A percentile compares a stretch with the other conserved stretches of the same genome.
Evolutionary conservation across 176 grass and related monocot species (phyloP).

Genomic region (Oryza glaberrima): DNA sequence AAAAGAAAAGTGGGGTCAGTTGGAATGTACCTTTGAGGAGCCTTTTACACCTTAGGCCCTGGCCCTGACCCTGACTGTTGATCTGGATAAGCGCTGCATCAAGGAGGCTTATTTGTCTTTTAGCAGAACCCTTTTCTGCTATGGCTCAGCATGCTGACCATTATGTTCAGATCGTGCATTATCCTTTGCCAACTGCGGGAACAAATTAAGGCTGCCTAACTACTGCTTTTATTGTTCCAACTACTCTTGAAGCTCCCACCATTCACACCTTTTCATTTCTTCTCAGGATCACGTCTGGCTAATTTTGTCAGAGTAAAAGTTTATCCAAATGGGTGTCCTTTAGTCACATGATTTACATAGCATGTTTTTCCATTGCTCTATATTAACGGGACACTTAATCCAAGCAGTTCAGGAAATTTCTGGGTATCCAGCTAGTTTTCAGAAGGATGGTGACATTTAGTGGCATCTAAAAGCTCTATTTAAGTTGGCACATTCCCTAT

Average conservation of each 20-base stretch:
- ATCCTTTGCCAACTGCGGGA: constrained; percentile 28
- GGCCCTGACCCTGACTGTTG: neutral
- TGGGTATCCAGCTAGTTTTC: neutral
- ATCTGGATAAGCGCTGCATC: constrained; percentile 20
- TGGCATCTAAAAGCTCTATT: neutral
- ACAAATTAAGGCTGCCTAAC: constrained; percentile 44
- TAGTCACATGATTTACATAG: constrained; percentile 23
- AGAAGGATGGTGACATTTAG: neutral
- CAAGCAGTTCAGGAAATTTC: neutral
- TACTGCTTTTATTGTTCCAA: constrained; percentile 46
- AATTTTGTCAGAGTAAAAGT: constrained; percentile 13
- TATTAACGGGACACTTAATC: neutral
- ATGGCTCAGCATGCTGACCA: constrained; percentile 5
- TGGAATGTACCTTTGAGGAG: neutral
- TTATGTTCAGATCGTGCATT: constrained; percentile 28
- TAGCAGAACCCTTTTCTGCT: constrained; percentile 32
- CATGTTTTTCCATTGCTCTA: constrained; percentile 13
- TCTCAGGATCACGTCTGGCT: constrained; percentile 13
- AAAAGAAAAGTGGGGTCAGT: neutral
- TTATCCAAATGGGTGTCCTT: constrained; percentile 27
- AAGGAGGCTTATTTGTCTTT: constrained; percentile 34
- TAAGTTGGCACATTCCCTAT: neutral
- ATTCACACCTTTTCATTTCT: constrained; percentile 32
- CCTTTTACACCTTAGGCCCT: constrained; percentile 17
- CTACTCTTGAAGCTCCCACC: constrained; percentile 35